These are phyloP conservation scores for Conringia planisiliqua DNA, from an alignment of 345 rosid genomes.

Conservation along the genomic window DNA sequence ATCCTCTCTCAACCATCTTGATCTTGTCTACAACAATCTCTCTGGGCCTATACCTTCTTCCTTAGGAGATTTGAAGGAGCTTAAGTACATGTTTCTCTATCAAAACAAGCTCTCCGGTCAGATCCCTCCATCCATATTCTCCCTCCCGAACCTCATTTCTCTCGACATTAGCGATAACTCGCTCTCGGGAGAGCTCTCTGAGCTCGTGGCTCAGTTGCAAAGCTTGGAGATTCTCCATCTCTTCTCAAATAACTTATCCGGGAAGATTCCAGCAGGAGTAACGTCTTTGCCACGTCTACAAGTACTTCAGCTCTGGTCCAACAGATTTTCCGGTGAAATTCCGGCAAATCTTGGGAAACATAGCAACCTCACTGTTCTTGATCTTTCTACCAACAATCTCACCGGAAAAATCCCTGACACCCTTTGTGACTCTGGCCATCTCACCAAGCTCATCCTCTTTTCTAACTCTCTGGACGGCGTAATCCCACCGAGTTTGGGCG, in stretches of 20 bases:
- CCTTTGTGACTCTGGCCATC: constrained; percentile 61
- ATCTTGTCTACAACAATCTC: constrained; percentile 87
- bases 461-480: constrained; percentile 60
- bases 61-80: constrained; percentile 54
- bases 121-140: constrained; percentile 55
- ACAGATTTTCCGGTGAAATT: constrained; percentile 57
- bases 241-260: constrained; percentile 69
- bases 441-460: constrained; percentile 81
- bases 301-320: constrained; percentile 91
- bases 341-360: constrained; percentile 65
- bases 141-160: constrained; percentile 52
- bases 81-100: constrained; percentile 69
- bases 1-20: constrained; percentile 61
- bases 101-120: constrained; percentile 66
- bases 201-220: constrained; percentile 45
- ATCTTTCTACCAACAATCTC: constrained; percentile 81
- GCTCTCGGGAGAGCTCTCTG: constrained; percentile 72
- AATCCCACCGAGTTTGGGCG: constrained; percentile 51
- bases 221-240: constrained; percentile 81
- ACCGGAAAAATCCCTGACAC: constrained; percentile 62
- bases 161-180: constrained; percentile 82
- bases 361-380: constrained; percentile 67
- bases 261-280: constrained; percentile 57
- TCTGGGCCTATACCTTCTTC: constrained; percentile 65
- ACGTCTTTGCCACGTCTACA: constrained; percentile 66